A percentile compares a stretch with the other conserved stretches of the same genome.
Evolutionary conservation across 306 rosid species (phyloP).

Genomic region (Sesbania bispinosa): DNA sequence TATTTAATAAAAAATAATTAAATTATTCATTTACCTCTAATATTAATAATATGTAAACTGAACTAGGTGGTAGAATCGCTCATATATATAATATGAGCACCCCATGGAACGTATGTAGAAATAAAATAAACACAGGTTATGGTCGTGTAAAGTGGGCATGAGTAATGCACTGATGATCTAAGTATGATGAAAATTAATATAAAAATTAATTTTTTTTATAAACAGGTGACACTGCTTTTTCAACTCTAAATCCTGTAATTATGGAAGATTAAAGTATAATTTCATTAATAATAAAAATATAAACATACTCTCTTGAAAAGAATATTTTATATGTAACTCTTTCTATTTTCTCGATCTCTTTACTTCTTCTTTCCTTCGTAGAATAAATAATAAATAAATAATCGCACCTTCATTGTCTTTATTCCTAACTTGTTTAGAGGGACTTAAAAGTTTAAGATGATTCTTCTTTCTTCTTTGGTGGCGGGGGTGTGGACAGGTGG

Average conservation of each 20-base stretch:
- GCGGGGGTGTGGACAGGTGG: slow-evolving; percentile 33
- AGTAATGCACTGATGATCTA: neutral
- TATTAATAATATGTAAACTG: too few species aligned
- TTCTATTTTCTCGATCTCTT: neutral
- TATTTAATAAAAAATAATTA: too few species aligned
- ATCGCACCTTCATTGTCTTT: neutral
- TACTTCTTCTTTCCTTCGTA: slow-evolving; percentile 6
- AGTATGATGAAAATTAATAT: neutral
- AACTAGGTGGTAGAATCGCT: too few species aligned
- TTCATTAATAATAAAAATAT: neutral
- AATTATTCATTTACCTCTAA: too few species aligned
- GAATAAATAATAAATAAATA: neutral
- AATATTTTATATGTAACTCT: neutral
- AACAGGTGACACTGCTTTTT: slow-evolving; percentile 16
- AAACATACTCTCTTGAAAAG: neutral
- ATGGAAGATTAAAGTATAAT: slow-evolving; percentile 26
- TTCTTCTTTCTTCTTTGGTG: slow-evolving; percentile 23
- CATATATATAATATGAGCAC: too few species aligned
- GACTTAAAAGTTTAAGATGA: slow-evolving; percentile 9
- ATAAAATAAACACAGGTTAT: too few species aligned
- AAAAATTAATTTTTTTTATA: neutral
- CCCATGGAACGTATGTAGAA: too few species aligned
- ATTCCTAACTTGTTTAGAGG: slow-evolving; percentile 27
- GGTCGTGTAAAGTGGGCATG: neutral
- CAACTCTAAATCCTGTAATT: slow-evolving; percentile 26